A percentile compares a stretch with the other conserved stretches of the same genome.
Evolutionary conservation across 805 yeast genomes (phyloP).

Genomic region (Candida saitoana): DNA sequence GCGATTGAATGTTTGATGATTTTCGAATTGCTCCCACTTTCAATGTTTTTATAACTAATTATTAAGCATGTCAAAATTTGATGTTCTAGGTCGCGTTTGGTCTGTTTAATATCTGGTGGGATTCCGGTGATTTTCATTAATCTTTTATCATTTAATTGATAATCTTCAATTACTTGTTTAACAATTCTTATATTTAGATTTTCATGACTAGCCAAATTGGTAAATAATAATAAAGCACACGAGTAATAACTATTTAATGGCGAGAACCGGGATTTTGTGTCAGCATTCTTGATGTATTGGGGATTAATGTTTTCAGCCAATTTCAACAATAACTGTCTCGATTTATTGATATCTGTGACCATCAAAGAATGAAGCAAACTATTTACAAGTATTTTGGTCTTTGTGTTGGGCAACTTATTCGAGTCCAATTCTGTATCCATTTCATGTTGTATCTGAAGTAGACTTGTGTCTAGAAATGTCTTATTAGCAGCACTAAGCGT

Average conservation of each 20-base stretch:
- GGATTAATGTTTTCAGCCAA: constrained; percentile 5
- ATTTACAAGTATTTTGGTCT: constrained; percentile 11
- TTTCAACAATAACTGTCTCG: constrained; percentile 8
- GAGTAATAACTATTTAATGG: constrained; percentile 12
- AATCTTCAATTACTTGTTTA: neutral
- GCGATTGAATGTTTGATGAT: constrained; percentile 5
- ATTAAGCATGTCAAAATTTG: constrained; percentile 2
- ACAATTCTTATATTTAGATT: neutral
- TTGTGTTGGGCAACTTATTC: constrained; percentile 6
- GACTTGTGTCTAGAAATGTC: constrained; percentile 1
- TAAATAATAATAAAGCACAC: constrained; percentile 11
- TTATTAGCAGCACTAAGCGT: neutral
- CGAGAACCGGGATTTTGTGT: neutral
- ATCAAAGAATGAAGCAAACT: constrained; percentile 13
- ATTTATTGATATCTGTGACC: constrained; percentile 11
- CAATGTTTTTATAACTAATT: neutral
- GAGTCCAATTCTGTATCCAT: neutral
- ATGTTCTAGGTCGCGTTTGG: constrained; percentile 1
- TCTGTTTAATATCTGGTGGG: neutral
- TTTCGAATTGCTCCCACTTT: neutral
- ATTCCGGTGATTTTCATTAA: neutral
- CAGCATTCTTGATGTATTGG: constrained; percentile 3
- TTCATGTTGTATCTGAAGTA: constrained; percentile 2
- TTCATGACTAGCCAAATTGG: constrained; percentile 3
- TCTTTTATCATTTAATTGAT: neutral